Conservation (phyloP, 2,329 filamentous ascomycete species). For the Sphaerulina musiva region DNA sequence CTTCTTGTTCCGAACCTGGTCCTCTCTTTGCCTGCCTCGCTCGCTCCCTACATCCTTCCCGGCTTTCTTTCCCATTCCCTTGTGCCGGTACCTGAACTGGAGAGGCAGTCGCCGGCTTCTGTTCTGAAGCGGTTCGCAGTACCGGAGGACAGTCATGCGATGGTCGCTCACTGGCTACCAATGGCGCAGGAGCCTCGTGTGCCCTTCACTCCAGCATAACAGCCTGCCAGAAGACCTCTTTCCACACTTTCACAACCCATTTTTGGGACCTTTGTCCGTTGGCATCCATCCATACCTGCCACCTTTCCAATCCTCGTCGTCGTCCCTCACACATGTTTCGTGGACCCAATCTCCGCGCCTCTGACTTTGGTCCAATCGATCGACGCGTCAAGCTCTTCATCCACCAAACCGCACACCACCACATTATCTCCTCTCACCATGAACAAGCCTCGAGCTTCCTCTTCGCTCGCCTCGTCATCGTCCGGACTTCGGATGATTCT, state of each 20-base stretch:
- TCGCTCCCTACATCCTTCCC: neutral
- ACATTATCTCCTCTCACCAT: constrained; percentile 93
- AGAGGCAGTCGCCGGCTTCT: neutral
- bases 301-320: neutral
- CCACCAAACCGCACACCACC: constrained; percentile 78
- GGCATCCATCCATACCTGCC: neutral
- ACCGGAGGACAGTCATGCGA: no score
- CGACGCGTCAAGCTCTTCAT: constrained; percentile 78
- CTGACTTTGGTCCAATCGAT: constrained; percentile 92
- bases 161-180: neutral
- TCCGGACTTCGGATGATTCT: constrained; percentile 82
- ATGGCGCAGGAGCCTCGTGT: neutral
- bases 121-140: neutral
- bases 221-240: neutral
- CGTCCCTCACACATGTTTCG: constrained; percentile 49
- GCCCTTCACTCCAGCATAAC: neutral
- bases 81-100: neutral
- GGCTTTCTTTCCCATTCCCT: neutral
- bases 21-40: neutral
- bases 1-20: no score
- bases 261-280: neutral
- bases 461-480: constrained; percentile 70
- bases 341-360: constrained; percentile 73
- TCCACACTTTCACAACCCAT: neutral
- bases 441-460: constrained; percentile 81